Percentiles rank a stretch among this genome's conserved stretches.
phyloP scores from a whole-genome alignment of 2,329 filamentous ascomycete genomes.

The Dothidotthia symphoricarpi region DNA sequence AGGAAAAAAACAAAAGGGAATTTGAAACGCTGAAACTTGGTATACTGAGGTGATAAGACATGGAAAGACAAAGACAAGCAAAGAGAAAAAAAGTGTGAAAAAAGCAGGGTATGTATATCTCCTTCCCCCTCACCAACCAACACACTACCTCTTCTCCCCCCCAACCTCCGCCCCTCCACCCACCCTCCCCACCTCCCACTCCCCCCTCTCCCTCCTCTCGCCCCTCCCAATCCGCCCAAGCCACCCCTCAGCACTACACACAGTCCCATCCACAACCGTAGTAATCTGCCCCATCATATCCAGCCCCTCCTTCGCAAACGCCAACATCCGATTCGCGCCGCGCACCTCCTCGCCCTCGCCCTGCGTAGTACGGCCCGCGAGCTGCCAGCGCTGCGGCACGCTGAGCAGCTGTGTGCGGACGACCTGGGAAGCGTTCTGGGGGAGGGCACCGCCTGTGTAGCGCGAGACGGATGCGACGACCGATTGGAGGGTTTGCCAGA shows the following conservation, averaged over 20 bases:
- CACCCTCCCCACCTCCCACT: too few species aligned
- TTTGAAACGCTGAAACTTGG: too few species aligned
- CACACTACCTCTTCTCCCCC: too few species aligned
- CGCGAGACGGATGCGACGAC: slow-evolving; percentile 83
- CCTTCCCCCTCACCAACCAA: too few species aligned
- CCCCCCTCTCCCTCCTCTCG: too few species aligned
- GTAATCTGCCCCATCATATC: slow-evolving; percentile 95
- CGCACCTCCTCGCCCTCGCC: slow-evolving; percentile 46
- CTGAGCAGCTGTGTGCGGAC: slow-evolving; percentile 82
- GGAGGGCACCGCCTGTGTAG: slow-evolving; percentile 86
- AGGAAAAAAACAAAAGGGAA: too few species aligned
- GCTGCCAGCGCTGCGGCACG: slow-evolving; percentile 76
- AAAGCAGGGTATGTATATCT: too few species aligned
- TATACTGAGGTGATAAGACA: too few species aligned
- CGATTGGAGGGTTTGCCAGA: slow-evolving; percentile 62
- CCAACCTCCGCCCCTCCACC: too few species aligned
- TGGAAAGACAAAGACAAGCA: too few species aligned
- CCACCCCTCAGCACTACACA: slow-evolving; percentile 89
- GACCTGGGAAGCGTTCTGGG: slow-evolving; percentile 80
- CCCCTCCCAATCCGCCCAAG: slow-evolving; percentile 66
- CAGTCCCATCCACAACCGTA: slow-evolving; percentile 81
- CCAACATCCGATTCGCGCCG: slow-evolving; percentile 72
- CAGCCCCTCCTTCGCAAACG: slow-evolving; percentile 83
- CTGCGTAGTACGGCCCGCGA: slow-evolving; percentile 57
- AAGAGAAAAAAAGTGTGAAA: too few species aligned